Conservation (phyloP, 306 rosid genomes). For the Acmispon strigosus region DNA sequence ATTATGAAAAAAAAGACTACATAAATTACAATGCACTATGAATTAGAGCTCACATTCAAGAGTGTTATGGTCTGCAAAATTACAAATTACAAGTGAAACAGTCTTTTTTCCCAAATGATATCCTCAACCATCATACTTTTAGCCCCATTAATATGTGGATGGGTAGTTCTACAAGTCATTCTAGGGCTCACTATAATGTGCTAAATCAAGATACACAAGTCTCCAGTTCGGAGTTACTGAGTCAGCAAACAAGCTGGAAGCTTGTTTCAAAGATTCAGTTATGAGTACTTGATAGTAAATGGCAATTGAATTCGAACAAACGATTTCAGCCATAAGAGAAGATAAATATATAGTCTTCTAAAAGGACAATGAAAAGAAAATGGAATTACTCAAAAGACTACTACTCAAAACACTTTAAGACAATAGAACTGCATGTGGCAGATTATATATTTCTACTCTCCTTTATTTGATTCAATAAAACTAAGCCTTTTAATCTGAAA, state of each 20-base stretch:
- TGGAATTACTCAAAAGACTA: background rate
- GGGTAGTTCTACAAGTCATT: background rate
- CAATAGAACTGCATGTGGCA: background rate
- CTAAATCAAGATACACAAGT: background rate
- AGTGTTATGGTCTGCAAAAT: background rate
- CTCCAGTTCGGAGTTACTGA: background rate
- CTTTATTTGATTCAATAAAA: background rate
- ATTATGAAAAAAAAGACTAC: background rate
- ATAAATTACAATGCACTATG: background rate
- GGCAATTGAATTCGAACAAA: background rate
- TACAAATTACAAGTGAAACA: background rate
- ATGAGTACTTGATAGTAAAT: background rate
- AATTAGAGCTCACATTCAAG: conserved; percentile 5
- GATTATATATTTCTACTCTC: background rate
- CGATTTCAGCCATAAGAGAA: background rate
- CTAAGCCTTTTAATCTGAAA: background rate
- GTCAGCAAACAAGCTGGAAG: background rate
- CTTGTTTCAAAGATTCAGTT: background rate
- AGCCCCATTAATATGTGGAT: background rate
- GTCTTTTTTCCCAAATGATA: background rate
- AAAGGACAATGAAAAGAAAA: background rate
- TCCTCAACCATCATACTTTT: background rate
- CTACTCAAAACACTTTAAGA: background rate
- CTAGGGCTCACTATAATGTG: background rate
- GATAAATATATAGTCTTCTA: background rate